Evolutionary conservation across 2,329 filamentous ascomycete genomes (phyloP).

Genomic region (Diaporthe sp.): DNA sequence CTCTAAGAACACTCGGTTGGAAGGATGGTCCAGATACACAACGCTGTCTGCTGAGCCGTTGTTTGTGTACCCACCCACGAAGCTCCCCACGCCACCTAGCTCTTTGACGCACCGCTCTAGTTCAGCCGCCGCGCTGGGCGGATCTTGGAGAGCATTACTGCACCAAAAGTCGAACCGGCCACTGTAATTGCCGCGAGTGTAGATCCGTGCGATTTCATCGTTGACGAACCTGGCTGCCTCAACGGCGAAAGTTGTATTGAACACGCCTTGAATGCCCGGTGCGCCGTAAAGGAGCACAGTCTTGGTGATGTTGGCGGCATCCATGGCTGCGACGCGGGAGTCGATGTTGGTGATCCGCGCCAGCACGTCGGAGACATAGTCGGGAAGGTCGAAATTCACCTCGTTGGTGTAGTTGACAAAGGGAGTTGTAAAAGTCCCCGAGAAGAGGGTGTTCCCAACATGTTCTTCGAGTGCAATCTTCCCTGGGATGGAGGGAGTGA

Average conservation of each 20-base stretch:
- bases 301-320: constrained; percentile 41
- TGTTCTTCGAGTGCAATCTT: constrained; percentile 32
- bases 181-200: constrained; percentile 40
- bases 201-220: constrained; percentile 39
- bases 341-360: constrained; percentile 35
- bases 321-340: constrained; percentile 40
- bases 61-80: constrained; percentile 41
- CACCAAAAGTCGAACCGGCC: constrained; percentile 44
- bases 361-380: constrained; percentile 38
- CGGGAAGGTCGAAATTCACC: constrained; percentile 32
- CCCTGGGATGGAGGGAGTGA: constrained; percentile 9
- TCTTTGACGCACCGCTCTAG: constrained; percentile 43
- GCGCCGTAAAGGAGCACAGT: constrained; percentile 36
- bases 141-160: constrained; percentile 43
- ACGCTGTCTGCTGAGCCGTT: constrained; percentile 17
- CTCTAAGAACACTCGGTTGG: constrained; percentile 18
- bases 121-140: constrained; percentile 41
- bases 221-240: constrained; percentile 41
- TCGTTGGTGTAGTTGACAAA: constrained; percentile 27
- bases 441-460: constrained; percentile 26
- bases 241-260: constrained; percentile 40
- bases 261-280: constrained; percentile 44
- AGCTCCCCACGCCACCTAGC: constrained; percentile 37
- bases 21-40: constrained; percentile 33
- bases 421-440: neutral